Conservation (phyloP, 371 early-diverging fungal species). For the Smittium culicis region DNA sequence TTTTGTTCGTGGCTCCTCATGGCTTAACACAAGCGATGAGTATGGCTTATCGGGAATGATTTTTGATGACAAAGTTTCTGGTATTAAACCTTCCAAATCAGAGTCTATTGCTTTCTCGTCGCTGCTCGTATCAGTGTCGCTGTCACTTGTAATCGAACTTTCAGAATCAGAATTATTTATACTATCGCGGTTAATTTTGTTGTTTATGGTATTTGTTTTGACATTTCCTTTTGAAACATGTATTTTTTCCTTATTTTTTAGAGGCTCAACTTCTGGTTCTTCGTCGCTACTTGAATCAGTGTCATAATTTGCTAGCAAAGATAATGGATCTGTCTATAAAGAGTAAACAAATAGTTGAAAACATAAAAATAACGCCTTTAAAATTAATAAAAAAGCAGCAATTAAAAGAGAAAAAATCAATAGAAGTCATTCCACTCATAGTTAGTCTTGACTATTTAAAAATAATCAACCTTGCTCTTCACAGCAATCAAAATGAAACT, state of each 20-base stretch:
- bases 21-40: neutral
- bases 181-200: neutral
- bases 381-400: neutral
- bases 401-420: no score
- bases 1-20: neutral
- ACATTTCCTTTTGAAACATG: no score
- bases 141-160: no score
- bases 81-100: neutral
- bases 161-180: neutral
- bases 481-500: no score
- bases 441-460: no score
- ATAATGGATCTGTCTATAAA: neutral
- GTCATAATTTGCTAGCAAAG: slow-evolving; percentile 3
- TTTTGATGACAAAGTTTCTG: neutral
- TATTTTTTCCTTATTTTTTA: neutral
- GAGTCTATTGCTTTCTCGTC: neutral
- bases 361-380: neutral
- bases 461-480: no score
- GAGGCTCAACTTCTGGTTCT: neutral
- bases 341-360: neutral
- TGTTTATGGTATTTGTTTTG: neutral
- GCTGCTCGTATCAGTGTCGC: no score
- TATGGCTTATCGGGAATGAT: neutral
- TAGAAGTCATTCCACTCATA: no score
- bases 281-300: slow-evolving; percentile 1